Conservation (phyloP, 2,329 filamentous ascomycete species). For the Davidsoniella eucalypti region DNA sequence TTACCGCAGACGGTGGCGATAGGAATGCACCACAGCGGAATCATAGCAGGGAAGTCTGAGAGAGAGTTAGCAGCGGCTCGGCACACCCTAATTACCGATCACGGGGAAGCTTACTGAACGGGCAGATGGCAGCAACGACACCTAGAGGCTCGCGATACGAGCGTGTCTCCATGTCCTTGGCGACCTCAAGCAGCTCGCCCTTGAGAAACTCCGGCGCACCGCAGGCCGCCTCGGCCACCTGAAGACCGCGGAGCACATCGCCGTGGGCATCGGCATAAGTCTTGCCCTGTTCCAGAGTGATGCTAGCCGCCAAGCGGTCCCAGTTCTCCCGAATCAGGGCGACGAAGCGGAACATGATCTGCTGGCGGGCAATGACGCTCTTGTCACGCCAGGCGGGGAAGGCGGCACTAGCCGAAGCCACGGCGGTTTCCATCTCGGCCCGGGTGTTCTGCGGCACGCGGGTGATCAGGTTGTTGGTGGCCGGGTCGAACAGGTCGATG, state of each 20-base stretch:
- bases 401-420: slow-evolving; percentile 59
- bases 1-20: slow-evolving; percentile 74
- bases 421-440: slow-evolving; percentile 56
- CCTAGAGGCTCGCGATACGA: slow-evolving; percentile 70
- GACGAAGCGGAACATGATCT: slow-evolving; percentile 80
- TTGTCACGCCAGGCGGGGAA: slow-evolving; percentile 59
- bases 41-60: slow-evolving; percentile 77
- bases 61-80: no score
- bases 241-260: slow-evolving; percentile 65
- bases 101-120: slow-evolving; percentile 51
- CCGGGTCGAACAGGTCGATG: slow-evolving; percentile 69
- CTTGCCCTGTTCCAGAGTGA: slow-evolving; percentile 79
- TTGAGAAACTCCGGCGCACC: slow-evolving; percentile 68
- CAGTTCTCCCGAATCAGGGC: slow-evolving; percentile 67
- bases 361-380: slow-evolving; percentile 57
- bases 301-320: slow-evolving; percentile 70
- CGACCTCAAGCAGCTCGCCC: slow-evolving; percentile 69
- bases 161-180: slow-evolving; percentile 80
- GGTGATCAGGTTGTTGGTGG: slow-evolving; percentile 73
- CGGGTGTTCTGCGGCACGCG: slow-evolving; percentile 70
- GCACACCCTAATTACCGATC: not conserved
- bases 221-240: slow-evolving; percentile 72
- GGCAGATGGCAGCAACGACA: slow-evolving; percentile 70
- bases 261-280: slow-evolving; percentile 70
- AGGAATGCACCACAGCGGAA: slow-evolving; percentile 79